A percentile compares a stretch with the other conserved stretches of the same genome.
These are phyloP conservation scores for Globisporangium echinulatum DNA, from an alignment of 352 stramenopile species.

Conservation along the genomic window DNA sequence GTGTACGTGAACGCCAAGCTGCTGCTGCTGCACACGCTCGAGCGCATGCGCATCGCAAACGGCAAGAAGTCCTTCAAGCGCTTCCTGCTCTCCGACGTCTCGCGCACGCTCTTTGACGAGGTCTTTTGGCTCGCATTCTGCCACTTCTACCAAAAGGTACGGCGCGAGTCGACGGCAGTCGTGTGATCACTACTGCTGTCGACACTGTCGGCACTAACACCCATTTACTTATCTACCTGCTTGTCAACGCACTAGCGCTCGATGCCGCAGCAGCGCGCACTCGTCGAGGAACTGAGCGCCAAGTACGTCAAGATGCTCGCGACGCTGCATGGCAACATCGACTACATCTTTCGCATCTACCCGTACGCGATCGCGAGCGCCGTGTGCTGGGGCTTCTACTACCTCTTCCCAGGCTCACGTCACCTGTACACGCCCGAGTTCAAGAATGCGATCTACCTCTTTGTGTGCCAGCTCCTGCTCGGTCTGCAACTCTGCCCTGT, in stretches of 20 bases:
- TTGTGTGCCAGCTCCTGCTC: constrained; percentile 66
- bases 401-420: constrained; percentile 81
- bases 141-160: constrained; percentile 83
- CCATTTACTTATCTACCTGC: background rate
- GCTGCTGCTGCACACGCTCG: constrained; percentile 78
- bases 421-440: constrained; percentile 81
- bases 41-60: constrained; percentile 68
- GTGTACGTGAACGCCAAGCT: constrained; percentile 75
- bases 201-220: background rate
- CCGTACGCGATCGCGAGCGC: constrained; percentile 77
- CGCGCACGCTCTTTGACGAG: constrained; percentile 78
- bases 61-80: constrained; percentile 80
- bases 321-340: constrained; percentile 58
- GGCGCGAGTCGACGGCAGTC: background rate
- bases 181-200: too few species aligned
- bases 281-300: constrained; percentile 61
- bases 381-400: constrained; percentile 83
- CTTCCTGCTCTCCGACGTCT: constrained; percentile 74
- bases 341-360: constrained; percentile 88
- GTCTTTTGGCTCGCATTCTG: constrained; percentile 87
- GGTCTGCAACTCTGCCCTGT: constrained; percentile 58
- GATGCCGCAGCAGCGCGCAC: constrained; percentile 45
- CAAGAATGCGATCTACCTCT: constrained; percentile 74
- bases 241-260: constrained; percentile 29
- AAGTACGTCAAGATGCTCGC: constrained; percentile 82